Base-by-base conservation (phyloP, 2,329 filamentous ascomycete genomes). In the Cladorrhinum sp. region DNA sequence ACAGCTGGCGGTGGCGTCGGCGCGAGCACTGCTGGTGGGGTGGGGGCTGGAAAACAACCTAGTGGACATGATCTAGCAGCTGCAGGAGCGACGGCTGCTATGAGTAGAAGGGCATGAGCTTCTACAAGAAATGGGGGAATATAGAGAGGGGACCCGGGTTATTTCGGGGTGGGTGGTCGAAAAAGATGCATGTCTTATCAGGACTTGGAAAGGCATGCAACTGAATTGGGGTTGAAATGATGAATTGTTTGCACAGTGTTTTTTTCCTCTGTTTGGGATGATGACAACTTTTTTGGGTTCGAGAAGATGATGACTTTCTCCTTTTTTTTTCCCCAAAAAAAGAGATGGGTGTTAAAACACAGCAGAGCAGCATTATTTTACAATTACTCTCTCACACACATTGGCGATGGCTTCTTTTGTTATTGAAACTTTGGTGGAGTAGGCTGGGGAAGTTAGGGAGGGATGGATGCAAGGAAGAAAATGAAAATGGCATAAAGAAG, bases 21-120 rank as follows among this genome's bases (percentile, higher is more conserved):
- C 18, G 25, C 10, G 13, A 50, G 41, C 8, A 41, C 53, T 13
- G 38, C 50, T 10, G 54, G n/a, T n/a, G n/a, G n/a, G n/a, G n/a
- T n/a, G n/a, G n/a, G 22, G 5, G 56, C 13, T 23, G 80, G 77
- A 58, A 85, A 81, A 72, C 41, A 45, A 10, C 78, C 84, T 3
- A 3, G 10, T 8, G 32, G 32, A 13, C 32, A 36, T 65, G 84
- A 87, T 66, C 71, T 85, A 53, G 84, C 84, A 16, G 80, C 83
- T 13, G 83, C 81, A 22, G 83, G 83, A 54, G 84, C 84, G 27
- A 81, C 80, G 23, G 82, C 78, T 50, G 84, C 84, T 61, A 86
- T 86, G 84, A 81, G 75, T 68, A 78, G 82, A 16, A 45, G 41
- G 41, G 41, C 41, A 36, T 36, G 32, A 36, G 12, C 12, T 12